Base-by-base conservation (phyloP, 441 rosid genomes). In the Brassica hybrid region DNA sequence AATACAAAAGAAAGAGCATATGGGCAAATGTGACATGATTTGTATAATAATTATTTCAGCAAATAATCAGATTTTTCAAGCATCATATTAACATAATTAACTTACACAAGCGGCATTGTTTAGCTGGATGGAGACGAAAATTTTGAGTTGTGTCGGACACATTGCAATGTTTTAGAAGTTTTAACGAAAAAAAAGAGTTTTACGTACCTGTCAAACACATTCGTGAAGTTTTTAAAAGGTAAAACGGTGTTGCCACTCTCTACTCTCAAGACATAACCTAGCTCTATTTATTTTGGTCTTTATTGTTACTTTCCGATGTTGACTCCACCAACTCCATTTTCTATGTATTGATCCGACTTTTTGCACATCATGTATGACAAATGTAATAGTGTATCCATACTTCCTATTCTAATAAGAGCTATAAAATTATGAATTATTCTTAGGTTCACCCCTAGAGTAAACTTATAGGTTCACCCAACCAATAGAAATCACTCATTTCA, bases 271-370 rank as follows among this genome's bases (percentile, higher is more conserved):
- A 76, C 71, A 63, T 57, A 34, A 34, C 19, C 66, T 65, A 67
- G 7, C 27, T 61, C 65, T 67, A 12, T 48, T 38, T 67, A 18
- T 16, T 73, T 73, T 67, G 77, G 77, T 73, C 77, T 36, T 78
- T 67, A 50, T 72, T 50, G 58, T 61, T 16, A 67, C 36, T 67
- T 71, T 27, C 12, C 19, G 45, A 73, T 58, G 65, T 78, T 73
- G 81, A 67, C 81, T 67, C 52, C 65, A 73, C 70, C 73, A 34
- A 78, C 69, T 68, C 69, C 58, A 34, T 50, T 58, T 57, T 60
- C 64, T 43, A 59, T 21, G 73, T 72, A 8, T 73, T 64, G 12
- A 52, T 65, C 50, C 74, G 45, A 78, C 69, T 60, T 78, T 21
- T 76, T 66, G 34, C 45, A 54, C 66, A 72, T 43, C 32, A 38